Conservation (phyloP, 768 basidiomycete species). For the Infundibulicybe gibba region DNA sequence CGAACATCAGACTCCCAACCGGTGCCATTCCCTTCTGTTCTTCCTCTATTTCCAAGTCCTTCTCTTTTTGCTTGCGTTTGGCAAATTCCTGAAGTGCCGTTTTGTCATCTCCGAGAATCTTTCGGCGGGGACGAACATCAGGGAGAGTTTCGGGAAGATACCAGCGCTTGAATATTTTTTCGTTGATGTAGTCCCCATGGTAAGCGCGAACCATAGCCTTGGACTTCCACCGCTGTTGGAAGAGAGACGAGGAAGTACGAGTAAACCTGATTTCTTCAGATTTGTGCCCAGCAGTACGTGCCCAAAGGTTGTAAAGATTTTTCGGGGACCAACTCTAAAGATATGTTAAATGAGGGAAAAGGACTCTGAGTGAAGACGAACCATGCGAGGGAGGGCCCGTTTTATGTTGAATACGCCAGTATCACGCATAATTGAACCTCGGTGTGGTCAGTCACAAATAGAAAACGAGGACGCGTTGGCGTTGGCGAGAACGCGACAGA, state of each 20-base stretch:
- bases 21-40: conserved; percentile 71
- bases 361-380: conserved; percentile 31
- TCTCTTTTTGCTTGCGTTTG: conserved; percentile 46
- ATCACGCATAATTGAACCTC: conserved; percentile 30
- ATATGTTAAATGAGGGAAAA: not conserved
- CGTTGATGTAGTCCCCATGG: conserved; percentile 92
- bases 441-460: not conserved
- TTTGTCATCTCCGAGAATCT: conserved; percentile 40
- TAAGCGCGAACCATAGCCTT: conserved; percentile 88
- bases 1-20: conserved; percentile 92
- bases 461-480: too few species aligned
- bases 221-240: conserved; percentile 88
- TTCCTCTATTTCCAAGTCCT: conserved; percentile 48
- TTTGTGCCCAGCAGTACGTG: conserved; percentile 55
- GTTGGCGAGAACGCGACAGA: too few species aligned
- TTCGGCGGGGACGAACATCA: conserved; percentile 69
- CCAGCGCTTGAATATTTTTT: conserved; percentile 93
- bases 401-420: conserved; percentile 29
- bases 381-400: conserved; percentile 80
- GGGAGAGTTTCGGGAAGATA: conserved; percentile 87
- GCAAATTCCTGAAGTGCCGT: conserved; percentile 55
- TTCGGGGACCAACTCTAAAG: conserved; percentile 81
- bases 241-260: conserved; percentile 57
- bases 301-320: conserved; percentile 89
- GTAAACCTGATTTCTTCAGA: conserved; percentile 57